Conservation (phyloP, 148 eudicot species). For the Linanthus parryae region DNA sequence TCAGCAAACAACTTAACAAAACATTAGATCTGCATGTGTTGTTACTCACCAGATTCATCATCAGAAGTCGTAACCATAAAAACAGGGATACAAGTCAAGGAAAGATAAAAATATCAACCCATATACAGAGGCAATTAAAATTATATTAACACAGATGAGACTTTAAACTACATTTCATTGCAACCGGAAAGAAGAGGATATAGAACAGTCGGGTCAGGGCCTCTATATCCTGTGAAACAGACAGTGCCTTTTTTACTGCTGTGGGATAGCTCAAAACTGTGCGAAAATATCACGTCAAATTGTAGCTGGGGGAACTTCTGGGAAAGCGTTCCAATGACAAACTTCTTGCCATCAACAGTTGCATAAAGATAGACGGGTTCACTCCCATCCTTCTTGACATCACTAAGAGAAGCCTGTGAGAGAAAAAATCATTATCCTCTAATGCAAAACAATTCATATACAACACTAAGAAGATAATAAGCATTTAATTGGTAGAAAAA, state of each 20-base stretch:
- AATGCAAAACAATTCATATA: neutral
- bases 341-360: constrained; percentile 40
- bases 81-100: too few species aligned
- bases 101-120: too few species aligned
- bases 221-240: constrained; percentile 56
- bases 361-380: constrained; percentile 47
- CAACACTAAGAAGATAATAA: neutral
- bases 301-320: constrained; percentile 48
- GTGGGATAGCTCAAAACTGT: constrained; percentile 63
- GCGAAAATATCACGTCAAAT: constrained; percentile 62
- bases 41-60: constrained; percentile 29
- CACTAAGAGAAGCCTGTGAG: constrained; percentile 65
- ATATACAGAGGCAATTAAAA: too few species aligned
- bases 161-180: too few species aligned
- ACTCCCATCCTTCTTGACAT: constrained; percentile 39
- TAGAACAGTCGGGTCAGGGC: constrained; percentile 25
- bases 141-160: too few species aligned
- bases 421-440: neutral
- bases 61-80: constrained; percentile 17
- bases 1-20: neutral
- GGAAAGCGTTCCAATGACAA: constrained; percentile 60
- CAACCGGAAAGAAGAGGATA: constrained; percentile 45
- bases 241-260: constrained; percentile 73
- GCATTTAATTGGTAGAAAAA: neutral
- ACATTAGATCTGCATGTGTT: neutral